Conservation (phyloP, 2,329 filamentous ascomycete genomes). For the Curvularia sp. region DNA sequence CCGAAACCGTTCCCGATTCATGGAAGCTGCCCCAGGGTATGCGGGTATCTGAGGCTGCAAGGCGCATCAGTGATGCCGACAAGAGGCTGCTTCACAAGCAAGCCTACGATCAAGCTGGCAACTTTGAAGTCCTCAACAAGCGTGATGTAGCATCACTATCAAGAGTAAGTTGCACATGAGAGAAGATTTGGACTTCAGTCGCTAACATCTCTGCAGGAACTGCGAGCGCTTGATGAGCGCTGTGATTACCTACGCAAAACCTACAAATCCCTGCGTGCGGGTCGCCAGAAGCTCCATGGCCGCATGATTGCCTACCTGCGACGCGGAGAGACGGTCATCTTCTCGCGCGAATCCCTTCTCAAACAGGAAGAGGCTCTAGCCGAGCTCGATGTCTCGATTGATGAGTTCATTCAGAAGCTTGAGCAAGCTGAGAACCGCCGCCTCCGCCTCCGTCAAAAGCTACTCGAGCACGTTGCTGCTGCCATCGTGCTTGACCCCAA, state of each 20-base stretch:
- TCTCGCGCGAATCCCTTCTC: conserved; percentile 76
- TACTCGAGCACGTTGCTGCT: conserved; percentile 81
- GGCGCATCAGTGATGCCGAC: conserved; percentile 44
- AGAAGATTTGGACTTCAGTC: neutral
- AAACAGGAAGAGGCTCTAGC: conserved; percentile 81
- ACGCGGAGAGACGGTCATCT: conserved; percentile 72
- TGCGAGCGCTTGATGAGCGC: conserved; percentile 76
- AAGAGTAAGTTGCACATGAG: conserved; percentile 55
- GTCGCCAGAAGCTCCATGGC: conserved; percentile 76
- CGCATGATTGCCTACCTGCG: conserved; percentile 80
- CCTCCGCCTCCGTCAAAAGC: conserved; percentile 76
- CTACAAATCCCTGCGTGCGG: conserved; percentile 75
- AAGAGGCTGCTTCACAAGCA: conserved; percentile 49
- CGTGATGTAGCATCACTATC: conserved; percentile 61
- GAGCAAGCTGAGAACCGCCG: conserved; percentile 80
- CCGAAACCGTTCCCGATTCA: conserved; percentile 35
- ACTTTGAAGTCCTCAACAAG: conserved; percentile 52
- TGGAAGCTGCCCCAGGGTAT: conserved; percentile 50
- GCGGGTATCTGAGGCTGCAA: conserved; percentile 45
- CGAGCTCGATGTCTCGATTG: conserved; percentile 78
- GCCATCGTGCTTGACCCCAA: conserved; percentile 55
- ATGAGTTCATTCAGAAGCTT: conserved; percentile 81
- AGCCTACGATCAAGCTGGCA: conserved; percentile 49
- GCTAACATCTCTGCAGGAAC: conserved; percentile 62
- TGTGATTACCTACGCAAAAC: conserved; percentile 80